These are phyloP conservation scores for Daldinia concentrica DNA, from an alignment of 495 filamentous ascomycete genomes.

Conservation along the genomic window DNA sequence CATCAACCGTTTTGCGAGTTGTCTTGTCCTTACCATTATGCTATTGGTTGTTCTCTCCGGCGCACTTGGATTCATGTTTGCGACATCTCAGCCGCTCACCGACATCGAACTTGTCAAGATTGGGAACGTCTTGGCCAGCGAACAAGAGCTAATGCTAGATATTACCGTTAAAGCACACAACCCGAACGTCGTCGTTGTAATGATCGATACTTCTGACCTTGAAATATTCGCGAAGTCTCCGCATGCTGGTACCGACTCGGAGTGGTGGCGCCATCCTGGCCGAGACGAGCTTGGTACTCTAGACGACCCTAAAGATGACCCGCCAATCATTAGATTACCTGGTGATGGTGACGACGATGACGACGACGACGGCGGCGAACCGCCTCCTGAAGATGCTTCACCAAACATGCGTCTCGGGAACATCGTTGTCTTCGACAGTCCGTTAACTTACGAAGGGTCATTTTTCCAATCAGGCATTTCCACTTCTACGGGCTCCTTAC, in stretches of 20 bases:
- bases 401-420: constrained; percentile 91
- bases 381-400: constrained; percentile 65
- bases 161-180: constrained; percentile 88
- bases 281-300: constrained; percentile 47
- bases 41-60: constrained; percentile 79
- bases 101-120: constrained; percentile 80
- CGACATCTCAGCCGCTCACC: constrained; percentile 86
- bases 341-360: constrained; percentile 53
- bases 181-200: constrained; percentile 87
- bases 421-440: constrained; percentile 85
- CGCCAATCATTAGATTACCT: constrained; percentile 55
- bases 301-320: constrained; percentile 70
- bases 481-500: constrained; percentile 80
- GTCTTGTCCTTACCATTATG: constrained; percentile 77
- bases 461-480: constrained; percentile 75
- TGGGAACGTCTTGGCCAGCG: constrained; percentile 87
- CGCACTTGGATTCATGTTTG: constrained; percentile 84
- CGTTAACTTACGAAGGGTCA: constrained; percentile 86
- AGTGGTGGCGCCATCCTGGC: constrained; percentile 73
- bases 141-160: constrained; percentile 96
- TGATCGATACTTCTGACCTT: constrained; percentile 83
- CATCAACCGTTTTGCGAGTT: constrained; percentile 79
- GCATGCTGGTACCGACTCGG: constrained; percentile 77
- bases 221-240: constrained; percentile 94
- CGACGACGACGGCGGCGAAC: neutral